Percentiles rank a stretch among this genome's conserved stretches.
phyloP scores from a whole-genome alignment of 2,329 filamentous ascomycete species.

The Diaporthe sp. region DNA sequence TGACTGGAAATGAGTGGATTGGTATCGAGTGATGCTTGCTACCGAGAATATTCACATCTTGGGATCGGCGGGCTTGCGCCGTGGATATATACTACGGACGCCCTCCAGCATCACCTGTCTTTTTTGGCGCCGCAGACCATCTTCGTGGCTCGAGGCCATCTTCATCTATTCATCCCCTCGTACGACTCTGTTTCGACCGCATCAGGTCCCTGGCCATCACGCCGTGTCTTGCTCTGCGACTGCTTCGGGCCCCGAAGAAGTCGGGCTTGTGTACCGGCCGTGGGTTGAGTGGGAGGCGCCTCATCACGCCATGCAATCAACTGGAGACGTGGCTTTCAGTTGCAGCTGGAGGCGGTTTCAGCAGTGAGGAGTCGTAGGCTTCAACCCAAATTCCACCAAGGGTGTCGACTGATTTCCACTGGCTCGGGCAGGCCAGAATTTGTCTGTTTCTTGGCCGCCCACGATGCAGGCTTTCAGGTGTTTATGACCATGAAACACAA shows the following conservation, averaged over 20 bases:
- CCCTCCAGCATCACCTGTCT: background rate
- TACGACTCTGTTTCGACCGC: background rate
- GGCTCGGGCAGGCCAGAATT: background rate
- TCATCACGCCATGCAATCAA: background rate
- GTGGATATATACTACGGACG: slow-evolving; percentile 1
- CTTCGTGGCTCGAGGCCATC: background rate
- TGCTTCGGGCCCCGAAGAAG: background rate
- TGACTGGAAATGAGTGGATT: background rate
- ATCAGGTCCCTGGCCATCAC: background rate
- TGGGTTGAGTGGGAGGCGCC: background rate
- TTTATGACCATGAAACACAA: background rate
- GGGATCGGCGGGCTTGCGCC: background rate
- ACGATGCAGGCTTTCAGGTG: background rate
- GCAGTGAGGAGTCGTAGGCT: background rate
- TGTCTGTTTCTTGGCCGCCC: background rate
- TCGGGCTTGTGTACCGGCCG: background rate
- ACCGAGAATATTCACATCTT: background rate
- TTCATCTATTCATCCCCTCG: background rate
- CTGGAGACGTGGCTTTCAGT: background rate
- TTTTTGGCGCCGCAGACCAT: background rate
- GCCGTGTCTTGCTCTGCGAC: slow-evolving; percentile 5
- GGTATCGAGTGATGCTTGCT: background rate
- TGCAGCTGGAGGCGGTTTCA: background rate
- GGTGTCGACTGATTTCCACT: background rate
- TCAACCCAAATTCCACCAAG: background rate